Percentiles rank a stretch among this genome's conserved stretches.
Evolutionary conservation across 352 stramenopile genomes (phyloP).

Genomic region (Globisporangium alternatum): DNA sequence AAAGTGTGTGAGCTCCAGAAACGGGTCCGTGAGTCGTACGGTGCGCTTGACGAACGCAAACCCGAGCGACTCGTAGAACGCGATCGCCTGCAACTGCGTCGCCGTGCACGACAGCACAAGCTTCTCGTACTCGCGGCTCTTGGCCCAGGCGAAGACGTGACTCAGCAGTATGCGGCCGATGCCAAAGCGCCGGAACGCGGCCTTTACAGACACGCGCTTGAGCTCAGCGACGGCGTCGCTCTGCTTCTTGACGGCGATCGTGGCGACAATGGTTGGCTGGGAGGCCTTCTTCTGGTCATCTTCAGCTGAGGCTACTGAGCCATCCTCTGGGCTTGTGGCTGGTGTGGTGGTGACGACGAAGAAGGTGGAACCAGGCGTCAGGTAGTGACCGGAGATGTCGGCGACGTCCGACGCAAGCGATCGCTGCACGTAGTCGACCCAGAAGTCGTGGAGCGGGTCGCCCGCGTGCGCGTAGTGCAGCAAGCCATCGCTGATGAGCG

Average conservation of each 20-base stretch:
- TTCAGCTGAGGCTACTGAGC: neutral
- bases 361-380: neutral
- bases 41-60: conserved; percentile 1
- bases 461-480: conserved; percentile 7
- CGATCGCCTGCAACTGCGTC: conserved; percentile 1
- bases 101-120: neutral
- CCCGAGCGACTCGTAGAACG: conserved; percentile 14
- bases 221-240: conserved; percentile 3
- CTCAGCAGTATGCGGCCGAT: conserved; percentile 8
- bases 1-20: conserved; percentile 10
- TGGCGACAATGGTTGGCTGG: neutral
- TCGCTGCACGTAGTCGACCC: conserved; percentile 1
- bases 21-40: conserved; percentile 2
- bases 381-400: conserved; percentile 9
- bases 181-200: conserved; percentile 10
- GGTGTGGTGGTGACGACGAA: conserved; percentile 2
- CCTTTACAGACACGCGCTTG: conserved; percentile 6
- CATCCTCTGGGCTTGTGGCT: neutral
- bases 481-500: conserved; percentile 14
- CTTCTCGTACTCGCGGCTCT: conserved; percentile 1
- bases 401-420: conserved; percentile 11
- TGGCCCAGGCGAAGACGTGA: conserved; percentile 2
- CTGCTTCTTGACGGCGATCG: neutral
- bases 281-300: neutral
- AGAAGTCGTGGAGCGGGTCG: neutral